phyloP scores from a whole-genome alignment of 306 rosid genomes.

The Casuarina equisetifolia region DNA sequence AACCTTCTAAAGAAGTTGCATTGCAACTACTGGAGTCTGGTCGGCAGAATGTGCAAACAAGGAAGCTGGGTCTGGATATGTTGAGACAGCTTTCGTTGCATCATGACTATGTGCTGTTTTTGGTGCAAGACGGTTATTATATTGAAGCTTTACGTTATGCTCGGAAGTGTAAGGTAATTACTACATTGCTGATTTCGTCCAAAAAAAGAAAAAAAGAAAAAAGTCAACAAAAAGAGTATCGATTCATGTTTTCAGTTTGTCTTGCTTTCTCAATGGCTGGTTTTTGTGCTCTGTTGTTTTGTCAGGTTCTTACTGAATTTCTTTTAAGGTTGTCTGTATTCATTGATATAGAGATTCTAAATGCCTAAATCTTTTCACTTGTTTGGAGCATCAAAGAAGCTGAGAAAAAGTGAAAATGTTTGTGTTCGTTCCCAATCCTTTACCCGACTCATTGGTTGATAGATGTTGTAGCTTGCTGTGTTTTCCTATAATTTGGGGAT shows the following conservation, averaged over 20 bases:
- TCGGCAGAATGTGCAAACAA: slow-evolving; percentile 60
- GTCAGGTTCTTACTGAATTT: background rate
- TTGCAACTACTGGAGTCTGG: slow-evolving; percentile 91
- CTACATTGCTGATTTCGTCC: slow-evolving; percentile 20
- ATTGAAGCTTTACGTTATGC: slow-evolving; percentile 88
- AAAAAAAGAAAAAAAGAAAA: background rate
- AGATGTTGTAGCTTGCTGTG: background rate
- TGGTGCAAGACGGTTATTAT: slow-evolving; percentile 89
- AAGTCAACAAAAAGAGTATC: background rate
- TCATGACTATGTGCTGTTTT: slow-evolving; percentile 76
- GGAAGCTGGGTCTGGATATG: slow-evolving; percentile 96
- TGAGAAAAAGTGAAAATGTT: background rate
- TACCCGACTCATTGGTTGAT: background rate
- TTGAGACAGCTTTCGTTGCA: slow-evolving; percentile 88
- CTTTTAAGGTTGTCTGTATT: background rate
- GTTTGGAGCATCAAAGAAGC: background rate
- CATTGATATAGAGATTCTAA: background rate
- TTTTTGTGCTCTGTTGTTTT: background rate
- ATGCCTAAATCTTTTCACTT: background rate
- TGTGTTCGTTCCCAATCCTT: background rate
- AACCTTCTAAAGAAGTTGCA: slow-evolving; percentile 95
- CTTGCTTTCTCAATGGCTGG: background rate
- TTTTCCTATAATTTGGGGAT: background rate
- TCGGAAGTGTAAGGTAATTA: slow-evolving; percentile 71
- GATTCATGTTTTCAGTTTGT: slow-evolving; percentile 4